These are phyloP conservation scores for Rhodomyrtus psidioides DNA, from an alignment of 441 rosid genomes.

Conservation along the genomic window DNA sequence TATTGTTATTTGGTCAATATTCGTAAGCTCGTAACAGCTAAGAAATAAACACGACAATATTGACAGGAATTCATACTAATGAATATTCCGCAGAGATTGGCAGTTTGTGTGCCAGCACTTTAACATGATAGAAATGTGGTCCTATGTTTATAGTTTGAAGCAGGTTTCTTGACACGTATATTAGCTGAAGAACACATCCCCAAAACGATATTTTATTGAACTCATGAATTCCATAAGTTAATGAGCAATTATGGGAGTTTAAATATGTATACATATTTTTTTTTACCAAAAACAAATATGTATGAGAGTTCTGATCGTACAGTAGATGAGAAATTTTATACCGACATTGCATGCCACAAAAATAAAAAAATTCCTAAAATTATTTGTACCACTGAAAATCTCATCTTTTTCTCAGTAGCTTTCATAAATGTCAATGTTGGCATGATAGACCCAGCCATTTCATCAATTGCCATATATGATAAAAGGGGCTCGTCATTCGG, in stretches of 20 bases:
- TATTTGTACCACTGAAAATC: too few relatives aligned
- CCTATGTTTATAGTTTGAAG: background rate
- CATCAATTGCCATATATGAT: too few relatives aligned
- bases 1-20: background rate
- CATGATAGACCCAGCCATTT: background rate
- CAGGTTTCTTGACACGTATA: background rate
- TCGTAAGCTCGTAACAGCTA: background rate
- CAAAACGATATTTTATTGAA: background rate
- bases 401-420: too few relatives aligned
- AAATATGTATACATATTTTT: too few relatives aligned
- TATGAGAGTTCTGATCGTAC: too few relatives aligned
- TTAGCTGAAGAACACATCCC: background rate
- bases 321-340: too few relatives aligned
- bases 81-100: background rate
- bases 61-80: background rate
- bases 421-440: background rate
- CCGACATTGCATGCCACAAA: too few relatives aligned
- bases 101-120: background rate
- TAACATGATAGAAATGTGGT: too few relatives aligned
- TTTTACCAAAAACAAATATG: too few relatives aligned
- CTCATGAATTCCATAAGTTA: background rate
- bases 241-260: too few relatives aligned
- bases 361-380: too few relatives aligned
- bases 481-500: too few relatives aligned
- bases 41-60: background rate